Base-by-base conservation (phyloP, 2,329 filamentous ascomycete species). In the Ceratocystiopsis minuta region DNA sequence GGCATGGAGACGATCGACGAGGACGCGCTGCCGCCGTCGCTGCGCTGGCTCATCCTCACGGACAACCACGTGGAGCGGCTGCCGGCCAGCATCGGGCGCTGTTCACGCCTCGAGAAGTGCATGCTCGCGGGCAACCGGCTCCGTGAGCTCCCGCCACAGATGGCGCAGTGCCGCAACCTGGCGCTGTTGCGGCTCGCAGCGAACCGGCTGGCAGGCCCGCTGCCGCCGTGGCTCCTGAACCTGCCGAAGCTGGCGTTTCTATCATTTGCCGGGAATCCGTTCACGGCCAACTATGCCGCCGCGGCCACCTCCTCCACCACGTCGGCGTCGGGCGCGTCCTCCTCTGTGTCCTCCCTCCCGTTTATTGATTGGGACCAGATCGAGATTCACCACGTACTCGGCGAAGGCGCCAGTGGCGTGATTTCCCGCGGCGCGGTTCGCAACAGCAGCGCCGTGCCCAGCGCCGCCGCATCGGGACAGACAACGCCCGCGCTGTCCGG, bases 21-120 rank as follows among this genome's bases (percentile, higher is more conserved):
- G 45, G 53, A 55, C 31, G 50, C 46, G 1, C 52, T 68, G 16
- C 65, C 65, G 10, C 54, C 56, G 9, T 57, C 51, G 11, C 53
- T 68, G 16, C 55, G 63, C n/a, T 67, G 63, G 61, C 52, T 68
- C 34, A 66, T 68, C 40, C 52, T 69, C 13, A 68, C 65, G 16
- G 58, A 63, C 48, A 68, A 68, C 50, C 45, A 49, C 34, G 57
- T 68, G 35, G 44, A 46, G 4, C 41, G 46, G 9, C 51, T 69
- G 9, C 64, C 65, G 0, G 48, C 47, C 16, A 62, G 56, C 49
- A 62, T 68, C 38, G 62, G 64, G 11, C 51, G 51, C 16, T 68
- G 64, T 44, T 46, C 47, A 16, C 56, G 57, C 12, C 54, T 68
- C 5, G 60, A 67, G 47, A 66, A 67, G 50, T 67, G 64, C 48